phyloP scores from a whole-genome alignment of 2,329 filamentous ascomycete genomes.

The Curvularia spicifera region DNA sequence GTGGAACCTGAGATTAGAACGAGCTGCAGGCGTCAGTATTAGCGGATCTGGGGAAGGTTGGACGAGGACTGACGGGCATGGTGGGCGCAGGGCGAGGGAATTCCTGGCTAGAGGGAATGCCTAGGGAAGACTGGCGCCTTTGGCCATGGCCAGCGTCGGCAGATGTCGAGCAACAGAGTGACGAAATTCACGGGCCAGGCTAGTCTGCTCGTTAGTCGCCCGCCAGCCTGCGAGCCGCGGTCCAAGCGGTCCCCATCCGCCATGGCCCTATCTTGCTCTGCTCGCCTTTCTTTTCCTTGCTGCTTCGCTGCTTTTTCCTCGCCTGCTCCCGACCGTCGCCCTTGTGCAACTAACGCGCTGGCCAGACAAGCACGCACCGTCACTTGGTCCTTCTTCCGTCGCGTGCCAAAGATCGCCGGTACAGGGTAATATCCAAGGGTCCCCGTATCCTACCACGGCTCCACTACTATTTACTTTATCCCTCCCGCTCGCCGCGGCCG shows the following conservation, averaged over 20 bases:
- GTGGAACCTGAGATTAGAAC: constrained; percentile 60
- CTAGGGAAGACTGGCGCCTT: constrained; percentile 18
- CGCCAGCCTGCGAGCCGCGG: constrained; percentile 26
- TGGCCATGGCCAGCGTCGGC: constrained; percentile 28
- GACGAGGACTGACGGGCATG: constrained; percentile 38
- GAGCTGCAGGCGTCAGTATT: constrained; percentile 55
- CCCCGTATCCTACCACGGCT: constrained; percentile 28
- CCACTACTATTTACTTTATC: constrained; percentile 27
- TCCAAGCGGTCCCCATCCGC: constrained; percentile 10
- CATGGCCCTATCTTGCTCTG: constrained; percentile 1
- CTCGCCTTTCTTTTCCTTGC: neutral
- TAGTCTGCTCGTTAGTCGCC: neutral
- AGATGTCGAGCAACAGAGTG: constrained; percentile 21
- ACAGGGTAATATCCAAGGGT: constrained; percentile 25
- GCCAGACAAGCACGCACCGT: constrained; percentile 9
- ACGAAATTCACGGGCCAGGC: constrained; percentile 26
- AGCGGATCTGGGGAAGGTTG: constrained; percentile 15
- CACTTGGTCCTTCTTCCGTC: constrained; percentile 19
- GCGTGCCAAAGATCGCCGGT: constrained; percentile 17
- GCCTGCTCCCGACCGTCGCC: constrained; percentile 18
- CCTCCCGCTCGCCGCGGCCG: constrained; percentile 18
- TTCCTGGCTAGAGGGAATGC: constrained; percentile 8
- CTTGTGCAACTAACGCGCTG: constrained; percentile 4
- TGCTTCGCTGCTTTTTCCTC: constrained; percentile 12
- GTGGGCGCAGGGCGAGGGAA: constrained; percentile 9